Conservation (phyloP, 2,329 filamentous ascomycete species). For the Endoconidiophora laricicola region DNA sequence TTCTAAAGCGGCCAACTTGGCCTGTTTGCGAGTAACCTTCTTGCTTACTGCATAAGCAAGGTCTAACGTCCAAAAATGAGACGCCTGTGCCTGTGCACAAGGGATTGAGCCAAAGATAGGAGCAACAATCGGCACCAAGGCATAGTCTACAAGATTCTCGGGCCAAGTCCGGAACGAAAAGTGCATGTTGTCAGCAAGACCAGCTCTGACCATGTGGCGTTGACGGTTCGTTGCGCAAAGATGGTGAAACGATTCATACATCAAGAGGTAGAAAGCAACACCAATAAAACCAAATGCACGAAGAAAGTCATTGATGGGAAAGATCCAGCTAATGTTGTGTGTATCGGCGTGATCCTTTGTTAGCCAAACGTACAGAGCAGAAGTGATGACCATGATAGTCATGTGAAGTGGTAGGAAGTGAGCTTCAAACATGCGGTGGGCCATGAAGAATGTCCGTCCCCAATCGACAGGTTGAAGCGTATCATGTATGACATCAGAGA, state of each 20-base stretch:
- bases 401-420: conserved; percentile 56
- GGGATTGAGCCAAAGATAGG: conserved; percentile 53
- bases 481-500: conserved; percentile 36
- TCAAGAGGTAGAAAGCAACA: conserved; percentile 44
- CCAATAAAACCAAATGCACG: conserved; percentile 45
- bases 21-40: conserved; percentile 36
- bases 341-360: conserved; percentile 34
- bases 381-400: conserved; percentile 45
- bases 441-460: conserved; percentile 39
- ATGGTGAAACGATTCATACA: conserved; percentile 53
- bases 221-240: conserved; percentile 43
- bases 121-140: conserved; percentile 49
- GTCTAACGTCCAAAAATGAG: conserved; percentile 53
- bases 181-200: conserved; percentile 46
- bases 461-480: conserved; percentile 35
- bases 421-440: conserved; percentile 55
- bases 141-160: conserved; percentile 43
- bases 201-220: conserved; percentile 49
- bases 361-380: conserved; percentile 40
- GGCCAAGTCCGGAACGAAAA: conserved; percentile 42
- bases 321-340: conserved; percentile 40
- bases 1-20: background rate
- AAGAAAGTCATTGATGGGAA: conserved; percentile 41
- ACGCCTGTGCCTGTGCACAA: conserved; percentile 48
- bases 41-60: conserved; percentile 57